Conservation (phyloP, 2,329 filamentous ascomycete genomes). For the Fusarium brachygibbosum region DNA sequence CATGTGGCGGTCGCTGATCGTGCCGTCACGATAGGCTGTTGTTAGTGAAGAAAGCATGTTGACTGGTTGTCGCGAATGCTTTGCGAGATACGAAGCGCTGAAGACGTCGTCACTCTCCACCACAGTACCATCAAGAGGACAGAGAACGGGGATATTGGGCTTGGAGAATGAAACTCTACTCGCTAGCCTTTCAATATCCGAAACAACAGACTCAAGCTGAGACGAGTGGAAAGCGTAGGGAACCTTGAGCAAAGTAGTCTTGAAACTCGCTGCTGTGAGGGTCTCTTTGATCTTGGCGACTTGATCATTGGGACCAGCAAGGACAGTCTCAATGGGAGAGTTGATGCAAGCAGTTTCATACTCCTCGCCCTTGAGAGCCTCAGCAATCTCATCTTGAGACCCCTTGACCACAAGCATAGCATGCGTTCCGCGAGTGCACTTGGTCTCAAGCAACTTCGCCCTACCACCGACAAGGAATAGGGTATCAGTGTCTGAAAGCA, state of each 20-base stretch:
- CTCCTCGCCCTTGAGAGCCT: constrained; percentile 38
- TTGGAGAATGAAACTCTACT: constrained; percentile 17
- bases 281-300: constrained; percentile 23
- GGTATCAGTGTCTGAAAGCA: constrained; percentile 72
- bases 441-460: constrained; percentile 67
- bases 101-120: constrained; percentile 15
- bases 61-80: constrained; percentile 37
- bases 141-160: constrained; percentile 18
- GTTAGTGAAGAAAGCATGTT: constrained; percentile 32
- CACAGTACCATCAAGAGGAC: constrained; percentile 33
- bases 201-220: constrained; percentile 58
- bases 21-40: constrained; percentile 1
- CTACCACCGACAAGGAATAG: constrained; percentile 73
- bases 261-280: constrained; percentile 42
- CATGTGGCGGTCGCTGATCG: constrained; percentile 23
- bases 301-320: constrained; percentile 36
- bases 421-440: constrained; percentile 60
- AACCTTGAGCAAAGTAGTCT: constrained; percentile 53
- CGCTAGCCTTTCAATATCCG: constrained; percentile 59
- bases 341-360: constrained; percentile 71
- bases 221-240: constrained; percentile 56
- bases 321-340: constrained; percentile 70
- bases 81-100: constrained; percentile 25
- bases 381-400: constrained; percentile 26
- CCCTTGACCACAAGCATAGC: constrained; percentile 54